Conservation (phyloP, 2,329 filamentous ascomycete species). For the Magnaporthiopsis rhizophila region DNA sequence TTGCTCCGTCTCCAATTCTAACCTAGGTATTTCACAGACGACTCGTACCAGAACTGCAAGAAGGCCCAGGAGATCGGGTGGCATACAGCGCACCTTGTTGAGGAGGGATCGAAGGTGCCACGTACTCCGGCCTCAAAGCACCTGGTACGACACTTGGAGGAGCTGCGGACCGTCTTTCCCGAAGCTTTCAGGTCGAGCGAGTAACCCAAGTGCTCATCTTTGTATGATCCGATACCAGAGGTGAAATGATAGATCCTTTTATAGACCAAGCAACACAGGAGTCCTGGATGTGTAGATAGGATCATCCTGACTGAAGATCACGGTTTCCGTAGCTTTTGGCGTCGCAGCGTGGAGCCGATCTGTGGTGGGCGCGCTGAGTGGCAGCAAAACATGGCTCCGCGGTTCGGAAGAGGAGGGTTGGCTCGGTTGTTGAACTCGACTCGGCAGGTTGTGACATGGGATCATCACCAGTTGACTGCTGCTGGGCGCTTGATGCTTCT, state of each 20-base stretch:
- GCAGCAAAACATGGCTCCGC: not conserved
- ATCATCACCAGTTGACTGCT: slow-evolving; percentile 15
- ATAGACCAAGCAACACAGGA: not conserved
- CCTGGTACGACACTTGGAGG: slow-evolving; percentile 67
- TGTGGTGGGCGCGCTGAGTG: not conserved
- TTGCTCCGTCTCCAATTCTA: not conserved
- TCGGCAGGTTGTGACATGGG: slow-evolving; percentile 16
- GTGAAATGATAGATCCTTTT: not conserved
- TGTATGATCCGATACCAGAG: not conserved
- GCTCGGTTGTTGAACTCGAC: not conserved
- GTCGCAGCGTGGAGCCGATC: too few relatives aligned
- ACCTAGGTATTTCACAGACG: slow-evolving; percentile 47
- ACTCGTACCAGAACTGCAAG: slow-evolving; percentile 75
- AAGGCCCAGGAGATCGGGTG: slow-evolving; percentile 75
- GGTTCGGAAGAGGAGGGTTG: not conserved
- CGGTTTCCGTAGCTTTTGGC: not conserved
- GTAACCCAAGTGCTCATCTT: not conserved
- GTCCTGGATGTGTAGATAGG: not conserved
- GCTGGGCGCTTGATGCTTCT: slow-evolving; percentile 50
- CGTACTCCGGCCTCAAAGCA: slow-evolving; percentile 58
- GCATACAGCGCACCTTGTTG: slow-evolving; percentile 79
- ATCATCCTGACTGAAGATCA: not conserved
- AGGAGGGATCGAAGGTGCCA: slow-evolving; percentile 61
- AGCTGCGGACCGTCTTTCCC: slow-evolving; percentile 70
- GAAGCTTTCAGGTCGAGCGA: slow-evolving; percentile 64